Conservation (phyloP, 2,329 filamentous ascomycete species). For the Ceratocystis eucalypticola region DNA sequence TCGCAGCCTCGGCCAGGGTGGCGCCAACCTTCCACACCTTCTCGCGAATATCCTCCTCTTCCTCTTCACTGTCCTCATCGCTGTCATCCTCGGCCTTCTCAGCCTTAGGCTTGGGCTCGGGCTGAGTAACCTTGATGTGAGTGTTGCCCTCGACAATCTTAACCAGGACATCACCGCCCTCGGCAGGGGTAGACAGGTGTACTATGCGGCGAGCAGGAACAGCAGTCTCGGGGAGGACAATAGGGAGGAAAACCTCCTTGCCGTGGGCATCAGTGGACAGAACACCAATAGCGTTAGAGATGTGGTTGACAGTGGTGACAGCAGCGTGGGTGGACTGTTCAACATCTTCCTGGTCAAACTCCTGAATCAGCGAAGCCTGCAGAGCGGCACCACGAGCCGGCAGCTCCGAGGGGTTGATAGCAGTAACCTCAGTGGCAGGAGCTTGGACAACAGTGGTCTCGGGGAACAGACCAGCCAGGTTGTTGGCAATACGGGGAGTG, state of each 20-base stretch:
- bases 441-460: conserved; percentile 65
- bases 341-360: conserved; percentile 87
- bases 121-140: conserved; percentile 87
- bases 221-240: conserved; percentile 76
- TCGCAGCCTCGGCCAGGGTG: conserved; percentile 69
- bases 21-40: conserved; percentile 84
- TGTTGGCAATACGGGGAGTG: conserved; percentile 80
- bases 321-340: conserved; percentile 91
- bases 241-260: conserved; percentile 60
- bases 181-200: conserved; percentile 60
- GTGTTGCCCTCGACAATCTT: conserved; percentile 77
- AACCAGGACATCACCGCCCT: conserved; percentile 76
- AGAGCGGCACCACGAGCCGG: conserved; percentile 82
- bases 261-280: conserved; percentile 48
- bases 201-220: conserved; percentile 77
- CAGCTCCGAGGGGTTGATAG: conserved; percentile 90
- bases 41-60: conserved; percentile 75
- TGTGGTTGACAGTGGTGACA: conserved; percentile 86
- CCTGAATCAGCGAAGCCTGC: conserved; percentile 84
- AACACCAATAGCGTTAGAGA: conserved; percentile 77
- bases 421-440: conserved; percentile 60
- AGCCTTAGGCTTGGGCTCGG: conserved; percentile 65
- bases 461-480: conserved; percentile 69
- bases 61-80: conserved; percentile 53
- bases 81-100: conserved; percentile 47